Percentiles rank a stretch among this genome's conserved stretches.
These are phyloP conservation scores for Cystobasidium pallidum DNA, from an alignment of 1,284 basidiomycete species.

Conservation along the genomic window DNA sequence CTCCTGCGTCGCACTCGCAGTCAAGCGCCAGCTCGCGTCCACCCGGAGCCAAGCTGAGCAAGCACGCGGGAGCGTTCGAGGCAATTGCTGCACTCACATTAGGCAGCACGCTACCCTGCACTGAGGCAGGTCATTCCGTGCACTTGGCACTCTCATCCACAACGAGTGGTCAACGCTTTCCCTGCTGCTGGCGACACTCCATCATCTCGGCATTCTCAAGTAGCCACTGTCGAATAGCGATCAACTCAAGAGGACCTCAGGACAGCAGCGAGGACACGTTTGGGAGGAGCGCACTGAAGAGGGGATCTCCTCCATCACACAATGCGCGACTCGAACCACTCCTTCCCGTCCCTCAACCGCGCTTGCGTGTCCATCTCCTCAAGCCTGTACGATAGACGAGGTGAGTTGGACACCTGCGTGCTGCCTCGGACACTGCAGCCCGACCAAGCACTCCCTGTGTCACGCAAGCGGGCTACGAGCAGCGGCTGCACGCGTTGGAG, in stretches of 20 bases:
- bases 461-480: no score
- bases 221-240: no score
- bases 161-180: neutral
- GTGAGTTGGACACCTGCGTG: constrained; percentile 62
- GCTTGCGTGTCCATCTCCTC: constrained; percentile 93
- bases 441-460: no score
- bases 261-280: no score
- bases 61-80: neutral
- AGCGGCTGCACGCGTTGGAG: no score
- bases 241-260: neutral
- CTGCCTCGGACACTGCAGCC: no score
- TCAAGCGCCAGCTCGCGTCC: neutral
- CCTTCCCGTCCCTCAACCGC: constrained; percentile 91
- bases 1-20: neutral
- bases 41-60: neutral
- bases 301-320: neutral
- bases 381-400: constrained; percentile 92
- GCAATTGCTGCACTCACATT: no score
- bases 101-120: no score
- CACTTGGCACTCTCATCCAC: no score
- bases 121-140: no score
- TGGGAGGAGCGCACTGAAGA: neutral
- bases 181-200: no score
- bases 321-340: constrained; percentile 97
- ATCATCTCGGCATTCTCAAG: no score